phyloP scores from a whole-genome alignment of 257 asterid genomes.

The Osmanthus fragrans region DNA sequence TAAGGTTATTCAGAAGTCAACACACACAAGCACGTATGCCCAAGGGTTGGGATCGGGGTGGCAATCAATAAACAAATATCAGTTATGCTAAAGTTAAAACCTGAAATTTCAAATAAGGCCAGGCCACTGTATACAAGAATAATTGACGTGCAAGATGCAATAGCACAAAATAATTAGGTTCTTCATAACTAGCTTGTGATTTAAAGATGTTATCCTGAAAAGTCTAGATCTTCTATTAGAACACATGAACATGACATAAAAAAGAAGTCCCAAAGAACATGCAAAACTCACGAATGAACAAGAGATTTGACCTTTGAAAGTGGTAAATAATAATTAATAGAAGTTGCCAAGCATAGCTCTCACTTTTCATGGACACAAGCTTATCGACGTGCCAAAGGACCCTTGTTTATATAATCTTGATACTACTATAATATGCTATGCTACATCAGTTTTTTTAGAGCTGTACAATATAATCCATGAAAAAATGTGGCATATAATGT shows the following conservation, averaged over 20 bases:
- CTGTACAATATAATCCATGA: neutral
- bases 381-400: neutral
- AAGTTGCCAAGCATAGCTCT: neutral
- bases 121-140: conserved; percentile 1
- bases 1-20: conserved; percentile 5
- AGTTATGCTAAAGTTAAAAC: neutral
- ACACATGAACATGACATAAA: neutral
- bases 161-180: neutral
- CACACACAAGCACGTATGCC: neutral
- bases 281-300: neutral
- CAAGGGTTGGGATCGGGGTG: too few species aligned
- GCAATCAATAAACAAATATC: neutral
- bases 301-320: neutral
- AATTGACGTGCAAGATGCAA: conserved; percentile 1
- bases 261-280: neutral
- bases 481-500: neutral
- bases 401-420: neutral
- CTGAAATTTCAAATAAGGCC: conserved; percentile 1
- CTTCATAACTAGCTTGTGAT: neutral
- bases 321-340: neutral
- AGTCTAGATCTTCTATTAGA: conserved; percentile 2
- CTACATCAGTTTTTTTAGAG: neutral
- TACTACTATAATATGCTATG: conserved; percentile 1
- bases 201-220: neutral
- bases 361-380: neutral